Base-by-base conservation (phyloP, 2,329 filamentous ascomycete species). In the Raffaelea ambrosiae region DNA sequence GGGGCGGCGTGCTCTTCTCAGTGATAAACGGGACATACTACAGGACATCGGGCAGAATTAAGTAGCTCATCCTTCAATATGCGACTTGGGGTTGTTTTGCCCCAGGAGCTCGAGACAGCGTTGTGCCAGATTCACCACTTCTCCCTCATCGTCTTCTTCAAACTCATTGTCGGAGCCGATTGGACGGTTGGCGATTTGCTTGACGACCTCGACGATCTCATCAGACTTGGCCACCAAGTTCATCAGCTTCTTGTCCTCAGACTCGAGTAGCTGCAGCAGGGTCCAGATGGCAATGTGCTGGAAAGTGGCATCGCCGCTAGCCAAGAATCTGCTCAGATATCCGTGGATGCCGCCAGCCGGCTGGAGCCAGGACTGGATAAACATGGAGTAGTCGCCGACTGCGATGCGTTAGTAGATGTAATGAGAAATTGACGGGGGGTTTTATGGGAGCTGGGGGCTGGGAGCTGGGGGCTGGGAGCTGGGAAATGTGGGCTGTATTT, bases 261-360 rank as follows among this genome's bases (percentile, higher is more conserved):
- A 96, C 67, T 98, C 93, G 44, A 98, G 83, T 4, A 98, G 77
- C 63, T 98, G 93, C 3, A 98, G 77, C 43, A 98, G 70, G 2
- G 93, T 98, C 93, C 93, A 98, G 54, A 97, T 95, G 44, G 93
- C 93, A 61, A 98, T 98, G 63, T 98, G 93, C 67, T 98, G 93
- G 74, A 98, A 98, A 0, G 93, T 98, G 1, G 93, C 83, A 62
- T 98, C 93, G 38, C 90, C 91, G 54, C 89, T 96, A 40, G 86
- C 87, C 18, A 98, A 76, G 73, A 98, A 98, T 47, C 91, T 83
- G 58, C 83, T 86, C 33, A 98, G 76, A 62, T 98, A 98, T 47
- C 93, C 93, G 61, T 96, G 90, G 52, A 98, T 95, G 41, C 93
- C 93, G 41, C 89, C 93, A 52, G 88, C 86, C 2, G 93, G 93